Conservation (phyloP, 1,284 basidiomycete species). For the Rhodotorula sp. region DNA sequence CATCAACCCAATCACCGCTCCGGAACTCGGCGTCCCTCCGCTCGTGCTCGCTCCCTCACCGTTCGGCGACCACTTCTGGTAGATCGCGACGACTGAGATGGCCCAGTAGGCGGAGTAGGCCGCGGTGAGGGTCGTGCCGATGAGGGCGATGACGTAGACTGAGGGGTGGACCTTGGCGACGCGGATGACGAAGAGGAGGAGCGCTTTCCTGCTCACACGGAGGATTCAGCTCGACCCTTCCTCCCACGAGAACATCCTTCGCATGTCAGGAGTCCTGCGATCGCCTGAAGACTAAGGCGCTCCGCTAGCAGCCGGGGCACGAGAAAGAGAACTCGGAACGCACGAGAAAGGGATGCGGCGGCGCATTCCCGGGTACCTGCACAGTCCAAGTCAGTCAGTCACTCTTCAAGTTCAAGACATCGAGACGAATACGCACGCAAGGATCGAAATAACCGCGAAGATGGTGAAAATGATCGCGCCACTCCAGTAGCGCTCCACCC, state of each 20-base stretch:
- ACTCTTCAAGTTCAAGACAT: too few species aligned
- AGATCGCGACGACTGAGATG: constrained; percentile 65
- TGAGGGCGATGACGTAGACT: constrained; percentile 74
- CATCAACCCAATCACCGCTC: constrained; percentile 65
- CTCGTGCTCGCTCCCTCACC: constrained; percentile 43
- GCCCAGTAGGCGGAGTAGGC: constrained; percentile 47
- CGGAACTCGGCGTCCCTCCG: constrained; percentile 56
- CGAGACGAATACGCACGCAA: constrained; percentile 40
- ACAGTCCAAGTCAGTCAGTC: too few species aligned
- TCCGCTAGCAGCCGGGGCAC: too few species aligned
- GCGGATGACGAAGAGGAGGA: constrained; percentile 65
- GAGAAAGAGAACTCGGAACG: not conserved
- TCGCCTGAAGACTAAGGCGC: too few species aligned
- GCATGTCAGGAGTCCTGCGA: too few species aligned
- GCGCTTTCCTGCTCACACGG: constrained; percentile 52
- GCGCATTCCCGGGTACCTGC: constrained; percentile 58
- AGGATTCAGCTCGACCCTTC: not conserved
- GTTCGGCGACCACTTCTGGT: constrained; percentile 31
- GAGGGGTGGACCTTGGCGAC: constrained; percentile 65
- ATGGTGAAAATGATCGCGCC: constrained; percentile 74
- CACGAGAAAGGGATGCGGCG: constrained; percentile 70
- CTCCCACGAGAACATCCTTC: too few species aligned
- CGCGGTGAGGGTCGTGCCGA: constrained; percentile 67
- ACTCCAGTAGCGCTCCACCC: constrained; percentile 57
- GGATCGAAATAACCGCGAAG: constrained; percentile 46